phyloP scores from a whole-genome alignment of 2,329 filamentous ascomycete species.

The Stemphylium vesicarium region DNA sequence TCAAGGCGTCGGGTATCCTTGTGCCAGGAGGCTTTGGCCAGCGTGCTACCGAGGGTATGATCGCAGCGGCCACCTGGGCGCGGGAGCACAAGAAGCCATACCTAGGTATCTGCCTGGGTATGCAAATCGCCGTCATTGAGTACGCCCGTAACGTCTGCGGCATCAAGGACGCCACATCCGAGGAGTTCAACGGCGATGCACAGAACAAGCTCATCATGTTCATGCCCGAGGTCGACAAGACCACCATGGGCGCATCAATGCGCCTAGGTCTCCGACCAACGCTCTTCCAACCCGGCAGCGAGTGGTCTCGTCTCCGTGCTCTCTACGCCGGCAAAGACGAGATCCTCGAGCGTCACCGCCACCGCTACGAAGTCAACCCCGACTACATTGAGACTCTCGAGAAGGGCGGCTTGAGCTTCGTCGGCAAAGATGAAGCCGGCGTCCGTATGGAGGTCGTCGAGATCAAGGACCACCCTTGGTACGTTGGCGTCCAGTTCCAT shows the following conservation, averaged over 20 bases:
- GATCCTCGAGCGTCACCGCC: slow-evolving; percentile 77
- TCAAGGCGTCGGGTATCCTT: slow-evolving; percentile 71
- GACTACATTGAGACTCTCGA: slow-evolving; percentile 73
- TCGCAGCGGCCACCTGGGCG: slow-evolving; percentile 84
- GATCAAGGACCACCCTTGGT: slow-evolving; percentile 82
- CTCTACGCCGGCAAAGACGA: slow-evolving; percentile 67
- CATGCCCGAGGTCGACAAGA: slow-evolving; percentile 87
- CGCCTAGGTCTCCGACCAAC: slow-evolving; percentile 77
- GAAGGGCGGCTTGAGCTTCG: slow-evolving; percentile 72
- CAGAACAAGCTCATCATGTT: slow-evolving; percentile 78
- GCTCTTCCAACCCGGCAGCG: slow-evolving; percentile 74
- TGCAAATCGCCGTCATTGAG: slow-evolving; percentile 93
- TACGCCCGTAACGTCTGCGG: slow-evolving; percentile 78
- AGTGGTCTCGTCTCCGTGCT: slow-evolving; percentile 79
- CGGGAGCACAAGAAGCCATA: slow-evolving; percentile 81
- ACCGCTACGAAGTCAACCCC: slow-evolving; percentile 91
- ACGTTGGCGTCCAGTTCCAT: slow-evolving; percentile 86
- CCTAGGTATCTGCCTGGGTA: slow-evolving; percentile 88
- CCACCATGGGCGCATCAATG: slow-evolving; percentile 86
- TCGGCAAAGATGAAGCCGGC: slow-evolving; percentile 79
- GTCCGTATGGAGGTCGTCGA: slow-evolving; percentile 85
- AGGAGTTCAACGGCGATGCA: slow-evolving; percentile 65
- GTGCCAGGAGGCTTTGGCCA: slow-evolving; percentile 81
- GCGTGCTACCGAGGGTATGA: slow-evolving; percentile 88
- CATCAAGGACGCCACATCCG: slow-evolving; percentile 62